phyloP scores from a whole-genome alignment of 2,329 filamentous ascomycete genomes.

The Aspergillus neotritici region DNA sequence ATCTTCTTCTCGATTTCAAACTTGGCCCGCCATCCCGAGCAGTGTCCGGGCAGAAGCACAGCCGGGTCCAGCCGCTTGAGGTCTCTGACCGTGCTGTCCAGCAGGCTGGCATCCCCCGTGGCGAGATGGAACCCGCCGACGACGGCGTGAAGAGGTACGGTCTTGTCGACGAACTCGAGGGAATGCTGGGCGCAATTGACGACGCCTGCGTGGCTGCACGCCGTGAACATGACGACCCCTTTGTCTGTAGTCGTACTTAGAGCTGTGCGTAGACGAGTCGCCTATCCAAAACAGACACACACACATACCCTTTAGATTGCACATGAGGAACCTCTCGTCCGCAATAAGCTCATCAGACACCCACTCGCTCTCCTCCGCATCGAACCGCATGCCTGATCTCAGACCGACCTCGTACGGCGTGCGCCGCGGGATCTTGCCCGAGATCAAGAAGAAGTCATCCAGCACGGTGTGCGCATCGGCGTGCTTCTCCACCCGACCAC shows the following conservation, averaged over 20 bases:
- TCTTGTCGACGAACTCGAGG: constrained; percentile 32
- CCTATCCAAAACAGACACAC: background rate
- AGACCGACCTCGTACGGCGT: constrained; percentile 49
- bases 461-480: constrained; percentile 43
- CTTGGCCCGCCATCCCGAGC: constrained; percentile 53
- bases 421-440: constrained; percentile 48
- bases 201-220: constrained; percentile 53
- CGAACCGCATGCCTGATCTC: constrained; percentile 42
- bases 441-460: constrained; percentile 49
- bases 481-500: constrained; percentile 37
- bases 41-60: constrained; percentile 51
- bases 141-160: constrained; percentile 44
- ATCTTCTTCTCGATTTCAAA: constrained; percentile 48
- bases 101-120: constrained; percentile 39
- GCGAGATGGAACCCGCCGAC: constrained; percentile 53
- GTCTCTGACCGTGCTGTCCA: constrained; percentile 45
- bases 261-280: background rate
- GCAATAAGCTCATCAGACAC: constrained; percentile 45
- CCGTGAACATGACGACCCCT: constrained; percentile 52
- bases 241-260: constrained; percentile 31
- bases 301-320: constrained; percentile 45
- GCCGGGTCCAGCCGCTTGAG: constrained; percentile 44
- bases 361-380: constrained; percentile 39
- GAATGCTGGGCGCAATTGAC: constrained; percentile 49
- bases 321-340: constrained; percentile 52